phyloP scores from a whole-genome alignment of 139 green algal species.

The Picochlorum sp. region DNA sequence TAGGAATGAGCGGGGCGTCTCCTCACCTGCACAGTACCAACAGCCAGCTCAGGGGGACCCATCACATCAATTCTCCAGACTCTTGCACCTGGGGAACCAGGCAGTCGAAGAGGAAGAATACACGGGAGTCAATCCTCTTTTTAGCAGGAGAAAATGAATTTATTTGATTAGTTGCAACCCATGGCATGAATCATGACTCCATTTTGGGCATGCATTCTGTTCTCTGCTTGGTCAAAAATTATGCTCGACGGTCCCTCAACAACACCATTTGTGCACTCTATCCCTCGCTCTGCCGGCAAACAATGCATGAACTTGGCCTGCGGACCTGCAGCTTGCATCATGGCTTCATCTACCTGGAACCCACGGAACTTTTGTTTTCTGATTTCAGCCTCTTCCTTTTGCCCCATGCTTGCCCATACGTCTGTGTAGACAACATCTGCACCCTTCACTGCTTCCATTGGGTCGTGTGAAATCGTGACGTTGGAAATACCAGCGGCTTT shows the following conservation, averaged over 20 bases:
- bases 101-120: constrained; percentile 1
- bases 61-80: background rate
- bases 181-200: constrained; percentile 79
- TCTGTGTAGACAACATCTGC: constrained; percentile 96
- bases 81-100: constrained; percentile 30
- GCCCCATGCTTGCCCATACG: constrained; percentile 97
- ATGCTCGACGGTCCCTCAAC: constrained; percentile 77
- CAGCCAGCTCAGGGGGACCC: background rate
- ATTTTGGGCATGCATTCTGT: constrained; percentile 96
- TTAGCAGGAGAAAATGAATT: constrained; percentile 5
- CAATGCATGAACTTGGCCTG: constrained; percentile 97
- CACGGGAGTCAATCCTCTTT: background rate
- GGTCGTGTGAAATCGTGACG: constrained; percentile 55
- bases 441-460: constrained; percentile 69
- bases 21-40: too few relatives aligned
- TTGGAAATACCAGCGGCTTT: constrained; percentile 37
- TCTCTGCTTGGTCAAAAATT: constrained; percentile 92
- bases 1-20: constrained; percentile 17
- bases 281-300: constrained; percentile 86
- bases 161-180: constrained; percentile 7
- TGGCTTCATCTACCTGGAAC: constrained; percentile 82
- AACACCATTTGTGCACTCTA: constrained; percentile 86
- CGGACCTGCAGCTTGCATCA: constrained; percentile 80
- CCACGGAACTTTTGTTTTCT: constrained; percentile 71
- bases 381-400: constrained; percentile 89